Evolutionary conservation across 257 asterid species (phyloP), one percentile per base, ranked within the genome.

Genomic region (Osmanthus fragrans): DNA sequence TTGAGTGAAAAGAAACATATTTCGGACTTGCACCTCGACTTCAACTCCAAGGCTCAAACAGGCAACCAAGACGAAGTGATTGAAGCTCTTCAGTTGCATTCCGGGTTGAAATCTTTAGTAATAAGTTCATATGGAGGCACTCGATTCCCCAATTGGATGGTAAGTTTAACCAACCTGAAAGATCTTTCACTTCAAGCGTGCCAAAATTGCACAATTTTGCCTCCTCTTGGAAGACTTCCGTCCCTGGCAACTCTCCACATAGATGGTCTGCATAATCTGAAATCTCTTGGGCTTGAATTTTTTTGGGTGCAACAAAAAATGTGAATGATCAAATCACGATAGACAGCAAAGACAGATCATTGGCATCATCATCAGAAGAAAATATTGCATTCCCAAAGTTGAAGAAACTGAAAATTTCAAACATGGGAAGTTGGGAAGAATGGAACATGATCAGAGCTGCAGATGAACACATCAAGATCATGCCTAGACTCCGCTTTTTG

Each of bases 201-300:
- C 83, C 82, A 42, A 71, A 85, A 86, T 63, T 83, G 90, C 58
- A 7, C 58, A 16, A 3, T 4, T 77, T 85, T 92, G 80, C 92
- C 94, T 74, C 85, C 90, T 77, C 63, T 92, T 63, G 96, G 94
- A 27, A 83, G 63, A 72, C 81, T 90, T 70, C 89, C 89, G 12
- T 81, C 81, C 15, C 89, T 92, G 3, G 86, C 56, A 25, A 85
- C 88, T 4, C 90, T 90, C 63, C 76, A 79, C 60, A 64, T 91
- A 1, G 89, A 88, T 76, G 88, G 90, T 65, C 69, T 90, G 83
- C 83, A 42, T 32, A 71, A 49, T 11, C 13, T 90, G 16, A 82
- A 75, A 70, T 37, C 2, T 68, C 75, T 89, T 0, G 88, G 84
- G 39, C 30, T 75, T 34, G 89, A 85, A 21, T 83, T 83, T 83